These are phyloP conservation scores for Sicyos edulis DNA, from an alignment of 306 rosid genomes.

Conservation along the genomic window DNA sequence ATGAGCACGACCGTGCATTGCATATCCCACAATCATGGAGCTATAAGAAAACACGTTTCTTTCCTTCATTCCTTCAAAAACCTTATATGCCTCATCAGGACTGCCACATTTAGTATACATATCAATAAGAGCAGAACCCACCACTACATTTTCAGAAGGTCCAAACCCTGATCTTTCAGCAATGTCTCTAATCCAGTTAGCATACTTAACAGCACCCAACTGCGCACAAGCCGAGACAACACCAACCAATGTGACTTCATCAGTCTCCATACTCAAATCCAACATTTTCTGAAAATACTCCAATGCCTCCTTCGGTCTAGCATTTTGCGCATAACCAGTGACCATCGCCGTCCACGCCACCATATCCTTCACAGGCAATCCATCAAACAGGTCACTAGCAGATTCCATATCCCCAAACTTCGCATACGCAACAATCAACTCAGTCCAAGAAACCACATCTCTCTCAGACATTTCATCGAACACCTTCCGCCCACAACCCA, in stretches of 20 bases:
- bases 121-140: constrained; percentile 77
- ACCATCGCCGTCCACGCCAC: constrained; percentile 88
- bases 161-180: constrained; percentile 50
- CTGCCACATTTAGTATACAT: constrained; percentile 79
- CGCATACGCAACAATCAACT: constrained; percentile 58
- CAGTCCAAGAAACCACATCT: constrained; percentile 80
- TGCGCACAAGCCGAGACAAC: constrained; percentile 76
- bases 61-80: constrained; percentile 54
- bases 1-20: constrained; percentile 55
- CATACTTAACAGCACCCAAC: constrained; percentile 48
- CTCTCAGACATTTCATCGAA: constrained; percentile 71
- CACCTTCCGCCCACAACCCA: constrained; percentile 47
- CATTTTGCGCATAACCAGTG: constrained; percentile 72
- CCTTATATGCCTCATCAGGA: constrained; percentile 50
- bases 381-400: constrained; percentile 57
- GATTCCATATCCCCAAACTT: constrained; percentile 52
- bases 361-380: constrained; percentile 53
- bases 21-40: constrained; percentile 80
- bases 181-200: constrained; percentile 51
- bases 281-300: constrained; percentile 44
- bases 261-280: constrained; percentile 37
- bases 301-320: constrained; percentile 55
- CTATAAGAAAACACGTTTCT: constrained; percentile 65
- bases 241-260: constrained; percentile 63
- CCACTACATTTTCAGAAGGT: constrained; percentile 46